Conservation (phyloP, 2,329 filamentous ascomycete genomes). For the Huntiella savannae region DNA sequence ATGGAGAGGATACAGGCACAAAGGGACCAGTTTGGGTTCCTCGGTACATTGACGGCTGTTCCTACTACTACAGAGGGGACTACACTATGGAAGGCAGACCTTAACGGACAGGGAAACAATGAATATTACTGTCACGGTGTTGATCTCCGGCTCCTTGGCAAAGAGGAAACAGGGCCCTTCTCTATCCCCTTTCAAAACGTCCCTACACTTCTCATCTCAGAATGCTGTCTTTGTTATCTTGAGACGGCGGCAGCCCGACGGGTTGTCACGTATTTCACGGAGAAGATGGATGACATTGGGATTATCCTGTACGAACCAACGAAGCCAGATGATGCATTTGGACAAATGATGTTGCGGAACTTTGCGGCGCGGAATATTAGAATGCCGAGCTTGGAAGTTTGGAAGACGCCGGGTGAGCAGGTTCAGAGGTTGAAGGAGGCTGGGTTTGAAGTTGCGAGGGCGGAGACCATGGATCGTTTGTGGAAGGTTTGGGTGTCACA, state of each 20-base stretch:
- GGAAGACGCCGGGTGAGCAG: conserved; percentile 50
- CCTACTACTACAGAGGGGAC: too few species aligned
- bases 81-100: background rate
- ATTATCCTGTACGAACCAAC: conserved; percentile 82
- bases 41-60: too few species aligned
- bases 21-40: too few species aligned
- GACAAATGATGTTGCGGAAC: conserved; percentile 80
- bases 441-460: conserved; percentile 37
- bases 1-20: conserved; percentile 2
- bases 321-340: conserved; percentile 66
- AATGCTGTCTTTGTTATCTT: conserved; percentile 90
- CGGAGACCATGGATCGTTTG: conserved; percentile 33
- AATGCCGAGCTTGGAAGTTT: conserved; percentile 64
- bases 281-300: conserved; percentile 28
- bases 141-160: conserved; percentile 45
- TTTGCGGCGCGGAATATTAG: conserved; percentile 63
- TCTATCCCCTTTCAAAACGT: conserved; percentile 22
- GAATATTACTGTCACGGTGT: conserved; percentile 40
- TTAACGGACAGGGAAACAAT: conserved; percentile 17
- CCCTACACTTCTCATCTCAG: conserved; percentile 75
- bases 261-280: conserved; percentile 47
- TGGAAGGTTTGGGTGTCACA: conserved; percentile 56
- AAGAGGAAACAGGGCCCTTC: background rate
- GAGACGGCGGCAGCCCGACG: conserved; percentile 40
- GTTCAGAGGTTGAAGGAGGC: conserved; percentile 42